Base-by-base conservation (phyloP, 2,329 filamentous ascomycete genomes). In the Trichoderma hamatum region DNA sequence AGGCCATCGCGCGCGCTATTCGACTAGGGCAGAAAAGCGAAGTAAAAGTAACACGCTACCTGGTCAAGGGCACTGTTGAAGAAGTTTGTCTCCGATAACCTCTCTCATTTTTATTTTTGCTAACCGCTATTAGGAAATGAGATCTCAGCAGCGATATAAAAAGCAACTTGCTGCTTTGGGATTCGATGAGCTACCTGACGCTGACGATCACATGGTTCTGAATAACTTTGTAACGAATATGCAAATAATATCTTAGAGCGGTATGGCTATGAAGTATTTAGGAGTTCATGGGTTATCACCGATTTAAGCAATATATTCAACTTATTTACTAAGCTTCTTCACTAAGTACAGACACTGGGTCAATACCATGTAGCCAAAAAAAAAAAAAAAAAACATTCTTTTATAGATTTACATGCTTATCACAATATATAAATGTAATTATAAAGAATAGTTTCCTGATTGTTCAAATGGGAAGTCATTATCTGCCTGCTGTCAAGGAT, bases 1-100 rank as follows among this genome's bases (percentile, higher is more conserved):
- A 88, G 67, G 85, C 85, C 0, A 81, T 87, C 14, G 84, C 80
- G 0, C 76, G 85, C 13, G 83, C 83, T 0, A 74, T 85, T 3
- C 80, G 85, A 0, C 75, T 87, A 0, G 82, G 83, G 0, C 85
- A 87, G 69, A 72, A 74, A 1, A 71, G 79, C 5, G 65, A 79
- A 11, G 84, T 87, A 0, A 68, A 74, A 0, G 79, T 86, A 0
- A 82, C 77, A 0, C 79, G 83, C 30, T 87, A 86, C 54, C 75
- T 85, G 0, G 78, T 84, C 0, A 73, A 77, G 0, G 63, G 76
- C 0, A 82, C 81, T 0, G 79, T 85, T 0, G 84, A 86, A 72
- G 73, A 81, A 73, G 84, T 84, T 68, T 68, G 78, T 73, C 5
- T 11, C 0, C 0, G 5, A 19, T 14, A 9, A 5, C 0, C 2